phyloP scores from a whole-genome alignment of 2,329 filamentous ascomycete genomes.

The Cercospora berteroae region DNA sequence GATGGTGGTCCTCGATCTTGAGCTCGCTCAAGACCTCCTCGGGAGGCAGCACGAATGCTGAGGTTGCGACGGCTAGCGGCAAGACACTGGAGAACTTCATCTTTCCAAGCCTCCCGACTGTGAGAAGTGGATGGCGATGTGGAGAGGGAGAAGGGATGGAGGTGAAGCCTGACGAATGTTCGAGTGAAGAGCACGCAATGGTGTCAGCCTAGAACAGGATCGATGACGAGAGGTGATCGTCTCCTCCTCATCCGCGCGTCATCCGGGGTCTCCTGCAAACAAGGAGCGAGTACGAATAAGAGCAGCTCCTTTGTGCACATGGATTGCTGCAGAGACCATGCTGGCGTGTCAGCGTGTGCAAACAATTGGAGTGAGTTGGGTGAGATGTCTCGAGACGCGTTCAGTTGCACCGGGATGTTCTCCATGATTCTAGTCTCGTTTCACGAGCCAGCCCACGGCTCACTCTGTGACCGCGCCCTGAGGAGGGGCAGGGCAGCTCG shows the following conservation, averaged over 20 bases:
- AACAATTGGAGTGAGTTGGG: neutral
- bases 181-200: conserved; percentile 20
- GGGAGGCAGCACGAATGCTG: conserved; percentile 55
- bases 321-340: neutral
- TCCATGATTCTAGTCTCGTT: neutral
- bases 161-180: conserved; percentile 7
- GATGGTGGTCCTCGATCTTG: conserved; percentile 40
- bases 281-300: conserved; percentile 14
- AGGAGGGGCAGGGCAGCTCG: neutral
- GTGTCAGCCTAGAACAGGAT: conserved; percentile 21
- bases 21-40: conserved; percentile 49
- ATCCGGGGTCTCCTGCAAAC: conserved; percentile 5
- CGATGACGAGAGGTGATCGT: conserved; percentile 19
- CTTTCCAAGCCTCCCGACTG: conserved; percentile 19
- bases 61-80: conserved; percentile 50
- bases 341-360: neutral
- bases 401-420: neutral
- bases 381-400: neutral
- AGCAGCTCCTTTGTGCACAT: conserved; percentile 9
- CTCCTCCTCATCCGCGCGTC: conserved; percentile 10
- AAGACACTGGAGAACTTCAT: conserved; percentile 53
- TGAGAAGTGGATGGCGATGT: neutral
- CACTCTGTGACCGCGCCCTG: neutral
- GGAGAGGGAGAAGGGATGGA: neutral
- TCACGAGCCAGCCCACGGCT: conserved; percentile 1